Conservation (phyloP, 2,329 filamentous ascomycete species). For the Ceratocystiopsis brevicomis region DNA sequence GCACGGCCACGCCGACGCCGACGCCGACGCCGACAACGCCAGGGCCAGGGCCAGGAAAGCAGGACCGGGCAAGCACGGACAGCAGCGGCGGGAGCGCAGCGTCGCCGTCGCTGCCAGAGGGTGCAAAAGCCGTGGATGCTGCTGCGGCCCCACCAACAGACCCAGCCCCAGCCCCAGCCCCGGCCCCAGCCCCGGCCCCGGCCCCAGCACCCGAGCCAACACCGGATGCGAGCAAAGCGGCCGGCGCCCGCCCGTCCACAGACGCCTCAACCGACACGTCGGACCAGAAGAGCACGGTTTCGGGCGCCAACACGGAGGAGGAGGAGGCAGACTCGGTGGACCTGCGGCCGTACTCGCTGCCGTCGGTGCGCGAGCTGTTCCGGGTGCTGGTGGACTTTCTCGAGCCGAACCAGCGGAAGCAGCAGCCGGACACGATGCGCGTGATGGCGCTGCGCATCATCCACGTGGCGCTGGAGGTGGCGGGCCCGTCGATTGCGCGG, state of each 20-base stretch:
- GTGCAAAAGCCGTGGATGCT: no score
- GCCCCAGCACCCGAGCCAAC: no score
- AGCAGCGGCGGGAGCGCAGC: background rate
- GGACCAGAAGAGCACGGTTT: constrained; percentile 7
- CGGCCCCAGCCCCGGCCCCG: no score
- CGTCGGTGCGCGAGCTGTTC: constrained; percentile 87
- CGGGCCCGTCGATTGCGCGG: constrained; percentile 81
- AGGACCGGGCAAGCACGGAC: background rate
- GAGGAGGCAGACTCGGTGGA: constrained; percentile 22
- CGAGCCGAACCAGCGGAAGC: constrained; percentile 79
- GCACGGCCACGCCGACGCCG: background rate
- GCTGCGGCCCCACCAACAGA: no score
- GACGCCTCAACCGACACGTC: constrained; percentile 5
- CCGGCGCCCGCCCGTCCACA: constrained; percentile 2
- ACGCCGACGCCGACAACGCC: no score
- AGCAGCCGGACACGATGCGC: constrained; percentile 87
- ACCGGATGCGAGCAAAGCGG: background rate
- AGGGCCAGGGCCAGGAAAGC: background rate
- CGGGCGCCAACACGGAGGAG: constrained; percentile 8
- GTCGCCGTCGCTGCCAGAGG: no score
- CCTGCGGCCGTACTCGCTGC: constrained; percentile 77
- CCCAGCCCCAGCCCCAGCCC: no score
- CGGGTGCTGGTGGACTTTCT: constrained; percentile 83
- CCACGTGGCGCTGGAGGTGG: constrained; percentile 89
- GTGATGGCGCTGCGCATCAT: constrained; percentile 96